Base-by-base conservation (phyloP, 2,329 filamentous ascomycete genomes). In the Decorospora gaudefroyi region DNA sequence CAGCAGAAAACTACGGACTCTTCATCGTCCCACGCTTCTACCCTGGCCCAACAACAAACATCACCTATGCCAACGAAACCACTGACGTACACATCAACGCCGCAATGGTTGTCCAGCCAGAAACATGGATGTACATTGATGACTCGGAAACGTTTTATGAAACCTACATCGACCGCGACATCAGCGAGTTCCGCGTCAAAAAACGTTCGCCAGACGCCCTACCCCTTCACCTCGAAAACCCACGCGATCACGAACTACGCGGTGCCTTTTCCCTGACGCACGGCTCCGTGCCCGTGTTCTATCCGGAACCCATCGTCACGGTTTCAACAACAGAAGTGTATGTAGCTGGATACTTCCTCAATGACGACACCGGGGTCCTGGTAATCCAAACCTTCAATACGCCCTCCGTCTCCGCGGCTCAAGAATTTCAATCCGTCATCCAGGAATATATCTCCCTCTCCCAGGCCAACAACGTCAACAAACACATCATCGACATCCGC, bases 401-500 rank as follows among this genome's bases (percentile, higher is more conserved):
- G 0, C 54, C 59, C 2, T 53, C 54, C 13, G 49, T 43, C 7
- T 30, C 39, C 2, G 56, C 52, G 2, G 46, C 51, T 0, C 48
- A 49, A 18, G 61, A 69, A 10, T 77, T 74, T 44, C 71, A 73
- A 40, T 31, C 55, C 28, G 59, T 70, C 0, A 57, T 76, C 3
- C 55, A 74, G 18, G 25, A 64, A 0, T 78, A 83, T 56, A 70
- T 84, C 10, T 64, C 70, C 0, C 64, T 73, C 17, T 74, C 76
- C n/a, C 72, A 76, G 34, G 54, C 64, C 0, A 71, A 72, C 4
- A 73, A 75, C 1, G 81, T 82, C 53, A 77, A 71, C 16, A 83
- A 80, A 57, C 71, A 87, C 5, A 73, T 88, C 32, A 79, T 88
- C 49, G 85, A 88, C 54, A 57, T 88, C 4, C 77, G 79, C 4